Evolutionary conservation across 148 eudicot species (phyloP), one percentile per base, ranked within the genome.

Genomic region (Rhododendron simsii): DNA sequence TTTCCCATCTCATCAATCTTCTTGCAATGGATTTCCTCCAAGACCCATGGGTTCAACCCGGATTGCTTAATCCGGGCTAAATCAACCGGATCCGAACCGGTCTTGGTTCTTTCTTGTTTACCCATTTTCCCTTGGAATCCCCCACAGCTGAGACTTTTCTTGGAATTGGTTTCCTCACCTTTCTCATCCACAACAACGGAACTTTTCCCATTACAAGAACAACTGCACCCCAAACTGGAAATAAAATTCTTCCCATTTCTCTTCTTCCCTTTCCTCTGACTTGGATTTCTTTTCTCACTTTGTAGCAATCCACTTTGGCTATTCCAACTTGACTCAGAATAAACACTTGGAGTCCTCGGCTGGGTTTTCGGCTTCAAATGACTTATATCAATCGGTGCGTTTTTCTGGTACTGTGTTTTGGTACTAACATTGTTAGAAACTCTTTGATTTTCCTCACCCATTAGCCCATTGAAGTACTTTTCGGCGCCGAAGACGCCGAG

Each of bases 401-500:
- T 86, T 55, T 71, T 92, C 55, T 82, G 75, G 47, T 9, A 47
- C 26, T 55, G 67, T 59, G 51, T 41, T n/a, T 41, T 88, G 86
- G 84, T 33, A 79, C 81, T 30, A 20, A 78, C 73, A 4, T 71
- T 33, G 41, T 30, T 71, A 35, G 76, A 14, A 81, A 23, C 77
- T 80, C 69, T 89, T 44, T 57, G 59, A 33, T 59, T 77, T 37
- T 57, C 88, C 14, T 92, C 89, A 15, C 81, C 86, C 35, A 88
- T 82, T 15, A 57, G 86, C 18, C 86, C 95, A 51, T 86, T 91
- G 89, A 93, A 95, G 90, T 95, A 95, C 85, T 88, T 95, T 45
- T 93, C 94, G 2, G 98, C 98, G 16, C 90, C 89, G 65, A 96
- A 96, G 14, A 94, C 90, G 26, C 88, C 95, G 30, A 96, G 91